phyloP scores from a whole-genome alignment of 2,329 filamentous ascomycete species.

The Hymenoscyphus fraxineus region DNA sequence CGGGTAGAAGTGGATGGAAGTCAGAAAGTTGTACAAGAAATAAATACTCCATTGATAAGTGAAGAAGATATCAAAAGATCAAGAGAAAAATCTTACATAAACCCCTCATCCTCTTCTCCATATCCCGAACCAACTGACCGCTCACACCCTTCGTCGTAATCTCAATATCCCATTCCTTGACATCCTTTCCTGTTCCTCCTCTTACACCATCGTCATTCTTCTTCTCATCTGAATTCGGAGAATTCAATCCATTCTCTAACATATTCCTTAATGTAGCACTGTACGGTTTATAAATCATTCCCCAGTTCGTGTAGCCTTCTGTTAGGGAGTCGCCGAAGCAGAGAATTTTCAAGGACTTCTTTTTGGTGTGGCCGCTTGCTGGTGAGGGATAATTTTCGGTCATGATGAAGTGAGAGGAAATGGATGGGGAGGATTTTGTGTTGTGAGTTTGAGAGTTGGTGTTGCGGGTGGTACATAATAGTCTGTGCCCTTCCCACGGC shows the following conservation, averaged over 20 bases:
- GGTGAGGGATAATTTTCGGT: background rate
- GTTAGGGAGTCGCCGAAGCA: constrained; percentile 44
- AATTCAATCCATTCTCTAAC: constrained; percentile 30
- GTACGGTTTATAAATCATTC: constrained; percentile 51
- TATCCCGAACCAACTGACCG: constrained; percentile 23
- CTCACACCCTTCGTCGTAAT: constrained; percentile 23
- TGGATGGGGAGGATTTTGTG: too few species aligned
- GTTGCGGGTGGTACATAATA: too few species aligned
- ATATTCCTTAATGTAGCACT: constrained; percentile 43
- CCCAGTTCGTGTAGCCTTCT: constrained; percentile 48
- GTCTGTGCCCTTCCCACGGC: too few species aligned
- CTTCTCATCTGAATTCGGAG: background rate
- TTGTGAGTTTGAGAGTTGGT: too few species aligned
- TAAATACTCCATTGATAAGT: background rate
- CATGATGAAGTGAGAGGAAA: background rate
- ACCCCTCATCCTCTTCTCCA: constrained; percentile 15
- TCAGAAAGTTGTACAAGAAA: background rate
- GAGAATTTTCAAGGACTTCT: constrained; percentile 22
- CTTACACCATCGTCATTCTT: background rate
- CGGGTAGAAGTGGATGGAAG: too few species aligned
- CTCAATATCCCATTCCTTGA: constrained; percentile 10
- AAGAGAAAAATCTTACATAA: constrained; percentile 12
- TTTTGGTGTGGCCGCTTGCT: background rate
- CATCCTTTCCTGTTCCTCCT: background rate
- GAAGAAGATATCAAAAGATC: background rate